Conservation (phyloP, 1,284 basidiomycete species). For the Irpex lacteus region DNA sequence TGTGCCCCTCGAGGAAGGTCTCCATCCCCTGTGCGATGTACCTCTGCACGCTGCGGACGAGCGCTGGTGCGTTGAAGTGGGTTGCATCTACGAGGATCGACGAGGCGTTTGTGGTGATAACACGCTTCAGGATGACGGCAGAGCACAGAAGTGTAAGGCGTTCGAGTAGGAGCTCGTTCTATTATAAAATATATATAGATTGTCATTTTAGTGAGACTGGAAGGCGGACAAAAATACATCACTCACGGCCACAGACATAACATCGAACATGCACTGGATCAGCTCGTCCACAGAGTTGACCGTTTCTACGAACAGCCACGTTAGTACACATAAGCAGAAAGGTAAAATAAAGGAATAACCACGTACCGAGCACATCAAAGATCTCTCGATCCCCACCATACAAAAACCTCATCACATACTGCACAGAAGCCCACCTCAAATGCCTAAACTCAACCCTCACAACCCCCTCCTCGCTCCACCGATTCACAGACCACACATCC, state of each 20-base stretch:
- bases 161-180: conserved; percentile 90
- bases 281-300: conserved; percentile 71
- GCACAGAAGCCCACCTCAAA: conserved; percentile 73
- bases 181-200: neutral
- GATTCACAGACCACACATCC: conserved; percentile 72
- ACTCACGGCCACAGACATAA: conserved; percentile 78
- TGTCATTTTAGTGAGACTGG: neutral
- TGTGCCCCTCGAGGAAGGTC: conserved; percentile 77
- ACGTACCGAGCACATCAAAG: conserved; percentile 72
- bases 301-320: conserved; percentile 54
- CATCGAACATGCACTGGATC: conserved; percentile 85
- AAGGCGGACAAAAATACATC: neutral
- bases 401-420: conserved; percentile 76
- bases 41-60: conserved; percentile 74
- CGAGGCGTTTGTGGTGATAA: conserved; percentile 78
- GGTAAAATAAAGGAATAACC: neutral
- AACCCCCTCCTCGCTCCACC: conserved; percentile 55
- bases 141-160: conserved; percentile 86
- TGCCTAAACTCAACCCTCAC: conserved; percentile 74
- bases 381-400: conserved; percentile 77
- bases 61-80: conserved; percentile 71
- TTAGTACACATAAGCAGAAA: conserved; percentile 3
- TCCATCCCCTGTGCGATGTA: conserved; percentile 89
- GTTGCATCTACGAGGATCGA: conserved; percentile 83
- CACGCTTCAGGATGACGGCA: conserved; percentile 64